Base-by-base conservation (phyloP, 208 protist genomes). In the Leishmania amazonensis region DNA sequence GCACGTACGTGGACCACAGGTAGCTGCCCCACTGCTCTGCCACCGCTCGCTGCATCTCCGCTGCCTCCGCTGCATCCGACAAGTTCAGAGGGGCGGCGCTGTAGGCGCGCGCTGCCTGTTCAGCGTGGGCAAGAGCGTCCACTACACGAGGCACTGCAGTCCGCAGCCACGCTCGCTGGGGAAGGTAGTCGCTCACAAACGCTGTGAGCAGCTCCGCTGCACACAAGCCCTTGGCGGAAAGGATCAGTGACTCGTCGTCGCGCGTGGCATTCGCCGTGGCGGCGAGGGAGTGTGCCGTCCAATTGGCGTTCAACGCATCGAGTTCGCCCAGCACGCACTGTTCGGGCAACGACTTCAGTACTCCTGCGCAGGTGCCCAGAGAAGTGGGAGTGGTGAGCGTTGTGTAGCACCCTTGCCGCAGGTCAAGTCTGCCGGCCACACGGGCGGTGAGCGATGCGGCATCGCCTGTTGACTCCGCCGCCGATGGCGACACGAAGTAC, bases 81-180 rank as follows among this genome's bases (percentile, higher is more conserved):
- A n/a, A 19, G n/a, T 1, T 38, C 58, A 28, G 38, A 67, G 51
- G 45, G 24, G 60, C 45, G 45, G 60, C 3, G 24, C 35, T 31
- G 71, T 65, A 82, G n/a, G 57, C 77, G 9, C 24, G n/a, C 4
- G 73, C 73, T 45, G 73, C 53, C 38, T 79, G 78, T 58, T 45
- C 47, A 1, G 82, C 82, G 40, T 71, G 71, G 49, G n/a, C 3
- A 31, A 85, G 71, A 15, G 76, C 53, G 74, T 82, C 82, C n/a
- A 81, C 28, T 0, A 42, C 28, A 65, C 78, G 82, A n/a, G 82
- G 78, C 47, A 85, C 74, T 31, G 21, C 82, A 4, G 73, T 82
- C 53, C 82, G 82, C 78, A 85, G 42, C 82, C 82, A 85, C 64
- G 82, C 82, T 1, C 82, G 82, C 74, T 85, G 82, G n/a, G 82